Evolutionary conservation across 768 basidiomycete genomes (phyloP).

Genomic region (Rhodotorula taiwanensis): DNA sequence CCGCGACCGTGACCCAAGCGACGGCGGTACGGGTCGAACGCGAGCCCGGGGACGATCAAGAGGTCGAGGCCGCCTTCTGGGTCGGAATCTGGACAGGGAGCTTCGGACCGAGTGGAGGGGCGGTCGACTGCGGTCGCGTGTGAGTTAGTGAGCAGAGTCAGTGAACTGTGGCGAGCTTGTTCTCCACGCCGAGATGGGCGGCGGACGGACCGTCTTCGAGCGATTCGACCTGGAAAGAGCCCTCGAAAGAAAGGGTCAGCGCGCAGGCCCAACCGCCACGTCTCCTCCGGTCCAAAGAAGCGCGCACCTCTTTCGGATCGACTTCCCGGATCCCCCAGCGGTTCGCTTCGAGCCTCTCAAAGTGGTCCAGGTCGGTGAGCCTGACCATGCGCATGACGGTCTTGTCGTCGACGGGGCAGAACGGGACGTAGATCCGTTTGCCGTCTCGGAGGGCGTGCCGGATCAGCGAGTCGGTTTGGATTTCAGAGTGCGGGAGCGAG

Average conservation of each 20-base stretch:
- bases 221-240: neutral
- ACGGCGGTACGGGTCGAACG: conserved; percentile 21
- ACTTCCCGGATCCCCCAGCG: conserved; percentile 31
- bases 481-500: conserved; percentile 16
- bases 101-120: neutral
- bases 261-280: too few species aligned
- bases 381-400: conserved; percentile 33
- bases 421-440: conserved; percentile 31
- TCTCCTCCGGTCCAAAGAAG: too few species aligned
- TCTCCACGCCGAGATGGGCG: too few species aligned
- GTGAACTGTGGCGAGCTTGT: neutral
- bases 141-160: too few species aligned
- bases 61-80: conserved; percentile 29
- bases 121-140: conserved; percentile 6
- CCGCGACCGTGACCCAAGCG: conserved; percentile 33
- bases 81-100: neutral
- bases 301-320: conserved; percentile 20
- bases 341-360: conserved; percentile 16
- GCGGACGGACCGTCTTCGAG: conserved; percentile 16
- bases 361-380: conserved; percentile 8
- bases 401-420: conserved; percentile 28
- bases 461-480: conserved; percentile 28
- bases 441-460: conserved; percentile 15
- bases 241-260: neutral
- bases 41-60: conserved; percentile 33